Percentiles rank a stretch among this genome's conserved stretches.
These are phyloP conservation scores for Gaertneriomyces sp. DNA, from an alignment of 192 early-diverging fungal genomes.

Conservation along the genomic window DNA sequence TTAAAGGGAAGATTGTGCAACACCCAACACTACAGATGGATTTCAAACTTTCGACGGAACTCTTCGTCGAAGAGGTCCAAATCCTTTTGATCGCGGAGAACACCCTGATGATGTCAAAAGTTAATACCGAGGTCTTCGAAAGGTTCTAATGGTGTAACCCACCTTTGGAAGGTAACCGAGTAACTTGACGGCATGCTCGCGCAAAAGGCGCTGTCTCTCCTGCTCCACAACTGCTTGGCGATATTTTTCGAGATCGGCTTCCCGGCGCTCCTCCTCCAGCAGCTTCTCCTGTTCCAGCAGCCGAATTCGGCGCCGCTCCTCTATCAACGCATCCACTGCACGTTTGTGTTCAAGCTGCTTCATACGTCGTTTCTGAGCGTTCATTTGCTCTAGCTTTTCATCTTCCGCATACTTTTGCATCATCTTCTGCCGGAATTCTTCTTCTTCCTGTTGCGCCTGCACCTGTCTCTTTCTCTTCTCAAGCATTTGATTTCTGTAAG, in stretches of 20 bases:
- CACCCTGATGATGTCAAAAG: constrained; percentile 38
- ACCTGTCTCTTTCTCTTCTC: constrained; percentile 42
- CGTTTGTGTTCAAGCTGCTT: constrained; percentile 58
- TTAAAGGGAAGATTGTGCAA: too few relatives aligned
- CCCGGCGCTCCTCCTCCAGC: constrained; percentile 33
- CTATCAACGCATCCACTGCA: constrained; percentile 54
- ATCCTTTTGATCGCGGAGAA: constrained; percentile 55
- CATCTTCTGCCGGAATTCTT: constrained; percentile 48
- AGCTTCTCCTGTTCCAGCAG: constrained; percentile 35
- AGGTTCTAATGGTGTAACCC: background rate
- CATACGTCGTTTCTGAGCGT: constrained; percentile 48
- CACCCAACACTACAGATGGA: too few relatives aligned
- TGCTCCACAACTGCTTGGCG: constrained; percentile 55
- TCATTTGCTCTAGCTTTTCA: constrained; percentile 56
- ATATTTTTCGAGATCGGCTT: constrained; percentile 48
- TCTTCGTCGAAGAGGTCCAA: constrained; percentile 61
- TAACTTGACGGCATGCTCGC: constrained; percentile 56
- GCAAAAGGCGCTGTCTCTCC: constrained; percentile 56
- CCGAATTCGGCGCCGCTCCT: constrained; percentile 41
- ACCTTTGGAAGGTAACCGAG: constrained; percentile 59
- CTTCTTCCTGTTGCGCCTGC: constrained; percentile 48
- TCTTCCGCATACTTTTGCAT: constrained; percentile 59
- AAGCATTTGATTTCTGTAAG: constrained; percentile 51
- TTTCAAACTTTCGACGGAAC: constrained; percentile 46
- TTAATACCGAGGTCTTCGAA: too few relatives aligned